Conservation (phyloP, 306 rosid species). For the Citrullus colocynthis region DNA sequence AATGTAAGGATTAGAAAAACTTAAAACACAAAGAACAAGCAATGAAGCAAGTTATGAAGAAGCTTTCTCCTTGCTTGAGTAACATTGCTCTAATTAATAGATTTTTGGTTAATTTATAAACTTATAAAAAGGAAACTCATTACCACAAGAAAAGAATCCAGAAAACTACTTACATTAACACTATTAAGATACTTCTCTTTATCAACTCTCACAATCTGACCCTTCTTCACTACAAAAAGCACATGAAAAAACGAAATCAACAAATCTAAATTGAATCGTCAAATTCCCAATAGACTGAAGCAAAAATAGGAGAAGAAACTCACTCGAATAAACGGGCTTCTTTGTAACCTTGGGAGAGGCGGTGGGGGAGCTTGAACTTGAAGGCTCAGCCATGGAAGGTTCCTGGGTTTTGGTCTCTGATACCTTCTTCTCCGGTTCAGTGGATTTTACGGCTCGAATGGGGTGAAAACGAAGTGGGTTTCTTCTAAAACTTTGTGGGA, state of each 20-base stretch:
- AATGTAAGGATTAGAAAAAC: neutral
- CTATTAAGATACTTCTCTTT: constrained; percentile 87
- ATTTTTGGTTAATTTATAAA: neutral
- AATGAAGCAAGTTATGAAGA: neutral
- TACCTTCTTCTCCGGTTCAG: constrained; percentile 31
- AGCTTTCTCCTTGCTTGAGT: neutral
- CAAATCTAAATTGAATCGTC: neutral
- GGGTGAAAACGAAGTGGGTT: constrained; percentile 20
- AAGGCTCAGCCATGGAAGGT: constrained; percentile 44
- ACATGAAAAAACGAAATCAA: neutral
- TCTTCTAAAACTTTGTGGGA: constrained; percentile 30
- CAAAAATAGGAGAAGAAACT: constrained; percentile 10
- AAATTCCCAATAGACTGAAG: neutral
- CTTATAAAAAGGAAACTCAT: neutral
- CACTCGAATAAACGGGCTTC: constrained; percentile 82
- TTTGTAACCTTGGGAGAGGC: constrained; percentile 41
- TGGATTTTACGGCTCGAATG: constrained; percentile 46
- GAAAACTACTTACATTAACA: constrained; percentile 44
- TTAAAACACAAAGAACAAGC: neutral
- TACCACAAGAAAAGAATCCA: neutral
- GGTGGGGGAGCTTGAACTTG: constrained; percentile 15
- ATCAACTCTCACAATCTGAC: constrained; percentile 95
- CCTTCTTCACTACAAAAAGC: constrained; percentile 81
- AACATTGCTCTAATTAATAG: neutral
- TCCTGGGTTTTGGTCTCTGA: constrained; percentile 31